Percentiles rank a stretch among this genome's conserved stretches.
These are phyloP conservation scores for Hypoxylon fuscum DNA, from an alignment of 495 filamentous ascomycete species.

Conservation along the genomic window DNA sequence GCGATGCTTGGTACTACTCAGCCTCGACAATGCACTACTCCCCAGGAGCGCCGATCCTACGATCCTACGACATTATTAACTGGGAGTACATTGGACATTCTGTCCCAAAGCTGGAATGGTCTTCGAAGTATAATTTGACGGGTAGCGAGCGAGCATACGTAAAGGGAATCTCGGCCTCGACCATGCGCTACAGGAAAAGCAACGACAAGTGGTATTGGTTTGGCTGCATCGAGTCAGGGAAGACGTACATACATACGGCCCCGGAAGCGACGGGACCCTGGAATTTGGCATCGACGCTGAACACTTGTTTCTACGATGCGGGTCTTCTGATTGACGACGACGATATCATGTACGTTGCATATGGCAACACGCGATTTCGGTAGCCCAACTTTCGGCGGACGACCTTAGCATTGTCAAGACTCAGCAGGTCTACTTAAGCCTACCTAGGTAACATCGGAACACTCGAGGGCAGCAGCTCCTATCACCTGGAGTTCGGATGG, in stretches of 20 bases:
- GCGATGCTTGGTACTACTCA: conserved; percentile 55
- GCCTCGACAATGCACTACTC: conserved; percentile 66
- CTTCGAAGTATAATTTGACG: conserved; percentile 55
- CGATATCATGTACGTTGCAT: conserved; percentile 65
- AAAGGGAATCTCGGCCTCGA: conserved; percentile 64
- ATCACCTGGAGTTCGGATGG: conserved; percentile 60
- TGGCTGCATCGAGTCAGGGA: conserved; percentile 57
- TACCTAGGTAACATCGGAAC: too few species aligned
- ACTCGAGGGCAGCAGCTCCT: too few species aligned
- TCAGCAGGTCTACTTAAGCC: conserved; percentile 53
- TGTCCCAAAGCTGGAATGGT: conserved; percentile 59
- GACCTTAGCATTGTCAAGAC: conserved; percentile 54
- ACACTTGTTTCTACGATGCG: conserved; percentile 64
- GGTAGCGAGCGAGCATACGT: conserved; percentile 55
- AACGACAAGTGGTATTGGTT: conserved; percentile 64
- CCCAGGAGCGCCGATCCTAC: conserved; percentile 65
- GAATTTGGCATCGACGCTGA: conserved; percentile 39
- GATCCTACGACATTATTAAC: conserved; percentile 63
- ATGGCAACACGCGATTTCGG: conserved; percentile 59
- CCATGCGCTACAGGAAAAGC: conserved; percentile 58
- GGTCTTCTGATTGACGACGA: conserved; percentile 65
- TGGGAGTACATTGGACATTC: conserved; percentile 64
- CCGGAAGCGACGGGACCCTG: conserved; percentile 43
- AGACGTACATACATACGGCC: conserved; percentile 61
- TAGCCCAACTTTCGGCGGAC: conserved; percentile 61